Conservation (phyloP, 148 eudicot genomes). For the Spergularia marina region DNA sequence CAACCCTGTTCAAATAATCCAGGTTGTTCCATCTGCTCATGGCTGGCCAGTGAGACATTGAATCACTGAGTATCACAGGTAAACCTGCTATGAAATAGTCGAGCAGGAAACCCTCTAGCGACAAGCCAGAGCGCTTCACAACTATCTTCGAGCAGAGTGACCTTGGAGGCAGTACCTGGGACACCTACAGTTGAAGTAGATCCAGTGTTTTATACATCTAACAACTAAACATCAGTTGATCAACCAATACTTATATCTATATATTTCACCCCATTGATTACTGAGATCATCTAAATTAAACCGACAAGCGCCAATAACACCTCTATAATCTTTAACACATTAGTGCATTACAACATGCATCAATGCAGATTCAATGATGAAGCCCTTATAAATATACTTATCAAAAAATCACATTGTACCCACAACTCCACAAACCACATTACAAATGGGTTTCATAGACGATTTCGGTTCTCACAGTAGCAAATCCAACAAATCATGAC, state of each 20-base stretch:
- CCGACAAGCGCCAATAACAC: too few species aligned
- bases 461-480: not conserved
- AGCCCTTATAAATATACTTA: too few species aligned
- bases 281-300: too few species aligned
- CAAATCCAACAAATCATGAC: not conserved
- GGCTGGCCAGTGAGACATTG: constrained; percentile 97
- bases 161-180: constrained; percentile 53
- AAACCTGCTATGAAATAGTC: constrained; percentile 67
- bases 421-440: not conserved
- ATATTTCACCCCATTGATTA: too few species aligned
- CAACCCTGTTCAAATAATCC: constrained; percentile 71
- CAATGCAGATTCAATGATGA: too few species aligned
- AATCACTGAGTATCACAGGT: constrained; percentile 82
- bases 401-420: too few species aligned
- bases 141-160: constrained; percentile 67
- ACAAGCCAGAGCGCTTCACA: constrained; percentile 49
- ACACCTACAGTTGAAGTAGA: constrained; percentile 44
- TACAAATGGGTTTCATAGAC: not conserved
- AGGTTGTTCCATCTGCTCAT: constrained; percentile 74
- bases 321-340: too few species aligned
- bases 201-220: not conserved
- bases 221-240: too few species aligned
- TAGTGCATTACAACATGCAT: too few species aligned
- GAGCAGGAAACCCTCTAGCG: constrained; percentile 77
- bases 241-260: too few species aligned